Evolutionary conservation across 2,329 filamentous ascomycete species (phyloP).

Genomic region (Chrysosporium queenslandicum): DNA sequence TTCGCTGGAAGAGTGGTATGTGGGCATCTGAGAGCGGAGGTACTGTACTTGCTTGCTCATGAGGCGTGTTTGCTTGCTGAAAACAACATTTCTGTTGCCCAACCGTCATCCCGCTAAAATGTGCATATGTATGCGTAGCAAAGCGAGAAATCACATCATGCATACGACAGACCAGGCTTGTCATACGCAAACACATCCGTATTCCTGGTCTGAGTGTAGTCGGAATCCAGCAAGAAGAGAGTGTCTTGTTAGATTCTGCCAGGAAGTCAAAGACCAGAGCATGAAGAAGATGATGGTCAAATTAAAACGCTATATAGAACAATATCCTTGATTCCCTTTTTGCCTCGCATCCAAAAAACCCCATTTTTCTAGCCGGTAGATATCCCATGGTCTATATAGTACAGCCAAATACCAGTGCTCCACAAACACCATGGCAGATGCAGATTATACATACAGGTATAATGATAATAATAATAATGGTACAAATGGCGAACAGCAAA

Average conservation of each 20-base stretch:
- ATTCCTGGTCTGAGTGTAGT: too few species aligned
- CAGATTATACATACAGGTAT: background rate
- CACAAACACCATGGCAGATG: background rate
- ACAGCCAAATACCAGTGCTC: background rate
- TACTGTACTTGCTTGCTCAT: background rate
- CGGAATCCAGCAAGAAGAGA: too few species aligned
- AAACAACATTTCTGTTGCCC: background rate
- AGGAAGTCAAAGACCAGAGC: background rate
- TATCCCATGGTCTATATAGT: background rate
- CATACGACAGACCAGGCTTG: background rate
- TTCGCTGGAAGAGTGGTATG: background rate
- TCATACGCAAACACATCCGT: background rate
- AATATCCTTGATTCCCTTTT: background rate
- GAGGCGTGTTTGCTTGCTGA: background rate
- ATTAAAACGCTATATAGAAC: background rate
- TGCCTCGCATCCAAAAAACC: background rate
- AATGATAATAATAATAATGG: background rate
- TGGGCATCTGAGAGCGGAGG: background rate
- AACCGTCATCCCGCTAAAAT: too few species aligned
- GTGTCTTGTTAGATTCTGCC: too few species aligned
- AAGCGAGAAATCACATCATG: background rate
- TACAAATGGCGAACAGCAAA: background rate
- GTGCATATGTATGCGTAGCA: too few species aligned
- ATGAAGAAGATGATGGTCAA: background rate
- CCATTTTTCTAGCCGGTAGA: background rate